Evolutionary conservation across 148 eudicot species (phyloP), one percentile per base, ranked within the genome.

Genomic region (Heliamphora exappendiculata): DNA sequence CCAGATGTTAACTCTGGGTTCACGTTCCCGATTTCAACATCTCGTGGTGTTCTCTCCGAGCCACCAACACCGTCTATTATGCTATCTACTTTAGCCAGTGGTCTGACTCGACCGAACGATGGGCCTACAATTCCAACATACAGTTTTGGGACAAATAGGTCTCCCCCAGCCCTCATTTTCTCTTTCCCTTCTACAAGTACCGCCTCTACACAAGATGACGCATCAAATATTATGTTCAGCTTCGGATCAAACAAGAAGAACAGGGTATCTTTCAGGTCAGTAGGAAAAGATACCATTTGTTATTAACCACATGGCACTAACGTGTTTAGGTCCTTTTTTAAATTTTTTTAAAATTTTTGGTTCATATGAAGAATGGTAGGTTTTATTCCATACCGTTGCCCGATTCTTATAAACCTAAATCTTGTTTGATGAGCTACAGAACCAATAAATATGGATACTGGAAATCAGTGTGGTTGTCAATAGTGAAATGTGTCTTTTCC

Each of bases 1-100:
- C 80, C 91, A 8, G 86, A 78, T 39, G 82, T 67, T 41, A 87
- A 58, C 55, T 53, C 76, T 50, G 91, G 91, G 16, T 96, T 93
- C 81, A 87, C 89, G 37, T 90, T 96, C 69, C 94, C 91, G 8
- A 82, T 87, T 49, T 80, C 89, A 42, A 79, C 86, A 68, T 73
- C 88, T 75, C 81, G 89, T 17, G 78, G 83, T 71, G 64, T 80
- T n/a, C 68, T 80, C 50, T 80, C 87, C 36, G 99, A 93, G 80
- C 98, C 91, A 41, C 98, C 97, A 29, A 93, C 98, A 3, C 98
- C 97, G 67, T 88, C 99, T 51, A 79, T 95, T 64, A 74, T 88
- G 84, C 98, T 93, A 31, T 84, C 88, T 70, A 84, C 73, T 65
- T 72, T 79, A 22, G 41, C 91, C 33, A 79, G 76, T 50, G 49